Base-by-base conservation (phyloP, 73 alveolate species). In the Paramecium caudatum region DNA sequence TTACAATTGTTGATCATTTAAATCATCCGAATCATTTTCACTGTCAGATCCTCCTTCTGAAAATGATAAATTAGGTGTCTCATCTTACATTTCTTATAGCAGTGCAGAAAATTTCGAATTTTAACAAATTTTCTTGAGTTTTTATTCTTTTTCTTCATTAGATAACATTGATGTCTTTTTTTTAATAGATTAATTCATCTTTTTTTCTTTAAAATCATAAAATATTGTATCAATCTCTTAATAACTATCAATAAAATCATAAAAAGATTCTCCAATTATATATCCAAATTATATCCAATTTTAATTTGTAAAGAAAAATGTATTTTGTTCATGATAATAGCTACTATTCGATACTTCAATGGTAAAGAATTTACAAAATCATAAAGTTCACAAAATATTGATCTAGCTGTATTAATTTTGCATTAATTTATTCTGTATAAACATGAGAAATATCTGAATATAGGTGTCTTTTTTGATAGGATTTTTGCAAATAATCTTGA, bases 1-100 rank as follows among this genome's bases (percentile, higher is more conserved):
- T n/a, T n/a, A n/a, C n/a, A n/a, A n/a, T n/a, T n/a, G n/a, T 55
- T 55, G 46, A 55, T 74, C 93, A 43, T 46, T 63, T 10, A 47
- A 86, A 86, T 86, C 93, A 23, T 86, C 93, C 9, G 49, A 49
- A 6, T 70, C 74, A 3, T 78, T 30, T 62, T 86, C 93, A 37
- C 90, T 62, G 55, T 86, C 93, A 43, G 93, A 86, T 4, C 85
- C 90, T 15, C 93, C 93, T 47, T 86, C 93, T 12, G 93, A 86
- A 5, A 62, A 62, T 2, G 93, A 86, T 55, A 41, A 70, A 30
- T 86, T 81, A 10, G 47, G 21, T 62, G 34, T 25, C 12, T 47
- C 90, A 61, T 70, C 48, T 25, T 63, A 63, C 47, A 49, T 55
- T 39, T 86, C 93, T 45, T 86, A 61, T 17, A 62, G 48, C 12